phyloP scores from a whole-genome alignment of 1,284 basidiomycete species.

The Chalciporus sp. region DNA sequence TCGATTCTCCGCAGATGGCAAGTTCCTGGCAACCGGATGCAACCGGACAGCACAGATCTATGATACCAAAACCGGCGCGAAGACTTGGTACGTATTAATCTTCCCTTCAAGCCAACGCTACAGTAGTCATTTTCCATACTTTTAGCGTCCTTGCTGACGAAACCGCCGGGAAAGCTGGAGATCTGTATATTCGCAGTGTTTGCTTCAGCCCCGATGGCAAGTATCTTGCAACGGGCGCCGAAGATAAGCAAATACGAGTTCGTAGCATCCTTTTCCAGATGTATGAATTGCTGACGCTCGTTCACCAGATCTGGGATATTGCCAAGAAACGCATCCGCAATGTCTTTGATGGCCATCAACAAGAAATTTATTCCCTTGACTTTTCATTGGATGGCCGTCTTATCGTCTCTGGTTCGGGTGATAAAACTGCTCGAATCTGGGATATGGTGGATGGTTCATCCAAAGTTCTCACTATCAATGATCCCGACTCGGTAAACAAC shows the following conservation, averaged over 20 bases:
- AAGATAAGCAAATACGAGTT: slow-evolving; percentile 82
- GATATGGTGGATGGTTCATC: slow-evolving; percentile 69
- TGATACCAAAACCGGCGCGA: slow-evolving; percentile 69
- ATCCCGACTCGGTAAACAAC: slow-evolving; percentile 53
- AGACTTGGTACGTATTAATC: slow-evolving; percentile 51
- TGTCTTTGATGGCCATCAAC: slow-evolving; percentile 83
- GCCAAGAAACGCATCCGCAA: slow-evolving; percentile 69
- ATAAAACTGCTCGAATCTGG: slow-evolving; percentile 91
- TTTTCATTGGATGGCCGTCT: slow-evolving; percentile 81
- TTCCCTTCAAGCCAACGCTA: neutral
- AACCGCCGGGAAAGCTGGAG: slow-evolving; percentile 62
- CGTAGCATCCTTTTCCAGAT: slow-evolving; percentile 30
- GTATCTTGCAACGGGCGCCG: slow-evolving; percentile 80
- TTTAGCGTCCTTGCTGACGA: slow-evolving; percentile 72
- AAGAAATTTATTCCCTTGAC: slow-evolving; percentile 91
- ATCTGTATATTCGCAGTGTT: slow-evolving; percentile 84
- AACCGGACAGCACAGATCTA: slow-evolving; percentile 79
- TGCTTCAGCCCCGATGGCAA: slow-evolving; percentile 86
- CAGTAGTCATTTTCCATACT: slow-evolving; percentile 15
- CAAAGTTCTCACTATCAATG: slow-evolving; percentile 61
- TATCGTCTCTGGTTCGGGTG: slow-evolving; percentile 88
- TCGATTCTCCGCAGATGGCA: slow-evolving; percentile 81
- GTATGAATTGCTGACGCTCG: slow-evolving; percentile 11
- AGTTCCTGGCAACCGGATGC: slow-evolving; percentile 77
- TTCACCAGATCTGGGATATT: slow-evolving; percentile 82